Evolutionary conservation across 768 basidiomycete genomes (phyloP).

Genomic region (Agrocybe chaxingu): DNA sequence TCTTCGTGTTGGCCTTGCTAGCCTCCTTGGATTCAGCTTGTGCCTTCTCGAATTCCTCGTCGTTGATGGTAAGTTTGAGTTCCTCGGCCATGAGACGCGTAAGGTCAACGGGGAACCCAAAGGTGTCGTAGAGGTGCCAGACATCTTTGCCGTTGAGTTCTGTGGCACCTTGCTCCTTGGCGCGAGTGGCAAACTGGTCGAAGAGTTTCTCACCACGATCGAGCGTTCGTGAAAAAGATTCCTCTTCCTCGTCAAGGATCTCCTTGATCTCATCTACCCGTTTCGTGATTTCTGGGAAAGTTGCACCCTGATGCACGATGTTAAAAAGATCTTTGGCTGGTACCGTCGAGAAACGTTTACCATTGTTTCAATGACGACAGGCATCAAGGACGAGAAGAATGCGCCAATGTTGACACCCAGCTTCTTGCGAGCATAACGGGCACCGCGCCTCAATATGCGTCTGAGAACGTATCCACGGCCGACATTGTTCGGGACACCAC

Average conservation of each 20-base stretch:
- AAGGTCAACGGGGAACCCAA: slow-evolving; percentile 95
- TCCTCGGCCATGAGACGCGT: slow-evolving; percentile 98
- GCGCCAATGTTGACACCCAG: slow-evolving; percentile 87
- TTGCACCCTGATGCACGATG: slow-evolving; percentile 39
- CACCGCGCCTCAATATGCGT: slow-evolving; percentile 88
- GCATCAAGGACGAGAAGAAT: slow-evolving; percentile 92
- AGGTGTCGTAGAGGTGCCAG: slow-evolving; percentile 97
- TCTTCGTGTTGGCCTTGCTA: slow-evolving; percentile 81
- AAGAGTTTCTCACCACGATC: slow-evolving; percentile 97
- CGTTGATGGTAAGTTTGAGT: slow-evolving; percentile 77
- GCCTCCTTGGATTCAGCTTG: slow-evolving; percentile 87
- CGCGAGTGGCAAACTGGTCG: slow-evolving; percentile 75
- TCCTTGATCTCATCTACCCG: slow-evolving; percentile 83
- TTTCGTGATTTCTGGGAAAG: slow-evolving; percentile 92
- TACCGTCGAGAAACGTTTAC: slow-evolving; percentile 36
- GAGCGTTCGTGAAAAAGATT: slow-evolving; percentile 94
- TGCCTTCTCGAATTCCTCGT: slow-evolving; percentile 85
- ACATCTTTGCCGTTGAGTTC: slow-evolving; percentile 89
- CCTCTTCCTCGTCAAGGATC: slow-evolving; percentile 96
- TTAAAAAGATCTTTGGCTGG: background rate
- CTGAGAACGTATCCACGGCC: slow-evolving; percentile 97
- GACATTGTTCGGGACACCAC: slow-evolving; percentile 94
- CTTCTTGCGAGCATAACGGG: slow-evolving; percentile 95
- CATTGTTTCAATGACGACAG: slow-evolving; percentile 86
- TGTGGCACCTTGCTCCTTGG: slow-evolving; percentile 57